These are phyloP conservation scores for Tylopilus orsonianus DNA, from an alignment of 1,284 basidiomycete genomes.

Conservation along the genomic window DNA sequence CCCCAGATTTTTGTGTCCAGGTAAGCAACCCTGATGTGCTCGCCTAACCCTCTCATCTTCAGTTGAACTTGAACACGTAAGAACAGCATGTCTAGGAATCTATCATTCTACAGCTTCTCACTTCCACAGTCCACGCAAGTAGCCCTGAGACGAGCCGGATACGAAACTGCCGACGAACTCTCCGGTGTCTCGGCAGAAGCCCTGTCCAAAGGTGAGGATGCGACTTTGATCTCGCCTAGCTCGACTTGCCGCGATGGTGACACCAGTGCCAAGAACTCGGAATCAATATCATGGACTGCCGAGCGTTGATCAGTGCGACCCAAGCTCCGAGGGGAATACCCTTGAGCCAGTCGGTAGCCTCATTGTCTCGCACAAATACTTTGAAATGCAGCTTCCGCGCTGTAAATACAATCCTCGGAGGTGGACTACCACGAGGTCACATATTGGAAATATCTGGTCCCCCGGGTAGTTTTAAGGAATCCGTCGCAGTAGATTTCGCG, in stretches of 20 bases:
- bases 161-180: slow-evolving; percentile 50
- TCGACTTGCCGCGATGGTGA: background rate
- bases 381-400: slow-evolving; percentile 40
- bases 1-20: slow-evolving; percentile 1
- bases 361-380: slow-evolving; percentile 37
- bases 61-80: background rate
- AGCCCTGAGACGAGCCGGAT: slow-evolving; percentile 48
- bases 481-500: slow-evolving; percentile 49
- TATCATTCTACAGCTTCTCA: slow-evolving; percentile 31
- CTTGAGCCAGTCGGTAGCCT: slow-evolving; percentile 57
- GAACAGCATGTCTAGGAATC: slow-evolving; percentile 28
- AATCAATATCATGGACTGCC: slow-evolving; percentile 43
- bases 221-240: background rate
- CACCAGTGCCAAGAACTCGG: slow-evolving; percentile 45
- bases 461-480: slow-evolving; percentile 66
- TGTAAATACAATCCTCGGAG: slow-evolving; percentile 57
- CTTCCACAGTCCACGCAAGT: slow-evolving; percentile 30
- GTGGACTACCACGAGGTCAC: slow-evolving; percentile 58
- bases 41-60: slow-evolving; percentile 2
- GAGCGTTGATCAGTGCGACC: slow-evolving; percentile 43
- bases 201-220: slow-evolving; percentile 43
- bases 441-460: slow-evolving; percentile 73
- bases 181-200: slow-evolving; percentile 38
- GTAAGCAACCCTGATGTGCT: slow-evolving; percentile 8
- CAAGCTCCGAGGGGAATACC: slow-evolving; percentile 36